A percentile compares a stretch with the other conserved stretches of the same genome.
phyloP scores from a whole-genome alignment of 768 basidiomycete species.

The Agaricus subrufescens region DNA sequence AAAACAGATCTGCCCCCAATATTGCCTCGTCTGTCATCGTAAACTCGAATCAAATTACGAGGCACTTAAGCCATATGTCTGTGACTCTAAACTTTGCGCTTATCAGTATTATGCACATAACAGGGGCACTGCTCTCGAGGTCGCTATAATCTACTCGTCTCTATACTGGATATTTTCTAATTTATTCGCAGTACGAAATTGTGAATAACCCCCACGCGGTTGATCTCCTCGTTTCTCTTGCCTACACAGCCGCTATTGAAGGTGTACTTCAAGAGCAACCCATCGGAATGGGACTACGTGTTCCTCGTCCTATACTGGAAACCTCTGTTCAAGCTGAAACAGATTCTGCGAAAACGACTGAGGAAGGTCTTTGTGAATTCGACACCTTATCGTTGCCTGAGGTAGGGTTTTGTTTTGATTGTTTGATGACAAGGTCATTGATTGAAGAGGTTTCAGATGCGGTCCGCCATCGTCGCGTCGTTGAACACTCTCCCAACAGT shows the following conservation, averaged over 20 bases:
- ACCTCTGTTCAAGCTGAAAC: neutral
- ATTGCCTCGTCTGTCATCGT: constrained; percentile 74
- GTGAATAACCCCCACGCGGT: constrained; percentile 57
- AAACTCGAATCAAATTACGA: constrained; percentile 47
- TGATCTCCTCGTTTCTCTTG: constrained; percentile 63
- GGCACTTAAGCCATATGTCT: constrained; percentile 72
- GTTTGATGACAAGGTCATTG: neutral
- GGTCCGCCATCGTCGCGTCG: constrained; percentile 34
- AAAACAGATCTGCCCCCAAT: constrained; percentile 56
- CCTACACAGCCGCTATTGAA: constrained; percentile 53
- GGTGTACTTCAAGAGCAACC: constrained; percentile 53
- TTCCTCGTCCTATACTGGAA: constrained; percentile 30
- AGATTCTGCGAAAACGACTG: constrained; percentile 11
- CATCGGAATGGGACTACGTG: constrained; percentile 54
- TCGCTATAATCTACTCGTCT: constrained; percentile 17
- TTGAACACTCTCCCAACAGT: constrained; percentile 48
- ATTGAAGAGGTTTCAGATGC: constrained; percentile 34
- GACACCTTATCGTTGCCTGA: constrained; percentile 35
- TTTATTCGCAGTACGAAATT: constrained; percentile 57
- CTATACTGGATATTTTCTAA: constrained; percentile 3
- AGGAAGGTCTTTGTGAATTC: constrained; percentile 46
- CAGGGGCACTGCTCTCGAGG: constrained; percentile 65
- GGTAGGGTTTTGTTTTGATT: constrained; percentile 22
- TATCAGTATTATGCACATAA: constrained; percentile 68
- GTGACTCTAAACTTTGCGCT: constrained; percentile 56